These are phyloP conservation scores for Arthrinium phaeospermum DNA, from an alignment of 2,329 filamentous ascomycete genomes.

Conservation along the genomic window DNA sequence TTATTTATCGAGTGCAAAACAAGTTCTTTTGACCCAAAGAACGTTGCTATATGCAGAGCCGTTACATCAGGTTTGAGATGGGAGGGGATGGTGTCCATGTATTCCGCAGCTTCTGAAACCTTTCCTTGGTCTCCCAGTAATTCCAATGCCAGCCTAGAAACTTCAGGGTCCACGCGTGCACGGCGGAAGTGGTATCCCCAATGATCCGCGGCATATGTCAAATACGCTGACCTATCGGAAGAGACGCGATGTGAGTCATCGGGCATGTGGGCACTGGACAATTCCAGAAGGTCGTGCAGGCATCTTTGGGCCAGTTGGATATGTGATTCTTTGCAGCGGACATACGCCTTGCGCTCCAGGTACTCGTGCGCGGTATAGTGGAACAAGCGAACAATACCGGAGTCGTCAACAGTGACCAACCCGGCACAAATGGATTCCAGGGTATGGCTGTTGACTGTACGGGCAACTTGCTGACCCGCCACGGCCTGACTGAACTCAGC, in stretches of 20 bases:
- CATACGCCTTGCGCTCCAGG: too few species aligned
- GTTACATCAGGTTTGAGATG: neutral
- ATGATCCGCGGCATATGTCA: neutral
- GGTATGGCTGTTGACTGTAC: neutral
- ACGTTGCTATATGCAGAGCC: neutral
- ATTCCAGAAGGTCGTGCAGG: neutral
- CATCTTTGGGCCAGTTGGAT: neutral
- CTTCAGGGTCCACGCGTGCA: neutral
- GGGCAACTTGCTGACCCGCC: neutral
- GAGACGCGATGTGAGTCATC: fast-evolving
- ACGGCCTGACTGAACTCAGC: neutral
- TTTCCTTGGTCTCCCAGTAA: neutral
- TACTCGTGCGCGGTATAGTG: neutral
- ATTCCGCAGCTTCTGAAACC: neutral
- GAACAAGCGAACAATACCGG: neutral
- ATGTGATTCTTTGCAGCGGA: neutral
- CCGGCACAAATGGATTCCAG: neutral
- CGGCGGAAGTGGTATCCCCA: constrained; percentile 2
- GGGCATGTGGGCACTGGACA: neutral
- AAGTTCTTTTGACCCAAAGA: neutral
- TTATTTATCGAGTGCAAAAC: neutral
- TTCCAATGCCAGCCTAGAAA: neutral
- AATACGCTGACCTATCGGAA: neutral
- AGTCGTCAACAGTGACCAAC: neutral
- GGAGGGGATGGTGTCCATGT: neutral